Evolutionary conservation across 2,329 filamentous ascomycete genomes (phyloP).

Genomic region (Ramichloridium luteum): DNA sequence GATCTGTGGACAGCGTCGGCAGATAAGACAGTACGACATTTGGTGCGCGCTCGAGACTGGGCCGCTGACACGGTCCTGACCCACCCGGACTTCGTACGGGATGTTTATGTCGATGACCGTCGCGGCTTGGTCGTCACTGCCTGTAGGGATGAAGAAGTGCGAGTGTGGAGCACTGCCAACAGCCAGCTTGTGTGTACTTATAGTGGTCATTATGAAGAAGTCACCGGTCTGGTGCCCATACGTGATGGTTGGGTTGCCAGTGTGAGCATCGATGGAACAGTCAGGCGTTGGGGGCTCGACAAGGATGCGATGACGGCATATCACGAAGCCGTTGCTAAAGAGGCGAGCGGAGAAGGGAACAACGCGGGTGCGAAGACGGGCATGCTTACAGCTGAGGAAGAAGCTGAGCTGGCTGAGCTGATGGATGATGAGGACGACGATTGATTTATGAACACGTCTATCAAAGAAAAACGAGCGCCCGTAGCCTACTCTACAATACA

Average conservation of each 20-base stretch:
- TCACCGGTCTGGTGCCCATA: constrained; percentile 61
- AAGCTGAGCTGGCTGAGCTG: constrained; percentile 64
- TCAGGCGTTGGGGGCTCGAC: constrained; percentile 69
- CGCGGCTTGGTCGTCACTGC: constrained; percentile 75
- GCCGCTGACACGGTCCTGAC: constrained; percentile 56
- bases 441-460: neutral
- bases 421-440: neutral
- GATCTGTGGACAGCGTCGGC: constrained; percentile 90
- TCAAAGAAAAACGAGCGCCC: too few species aligned
- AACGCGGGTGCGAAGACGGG: constrained; percentile 32
- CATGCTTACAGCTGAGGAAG: constrained; percentile 74
- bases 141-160: constrained; percentile 81
- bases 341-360: constrained; percentile 33
- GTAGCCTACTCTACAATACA: too few species aligned
- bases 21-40: constrained; percentile 75
- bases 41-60: constrained; percentile 58
- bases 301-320: constrained; percentile 48
- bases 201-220: constrained; percentile 82
- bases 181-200: constrained; percentile 23
- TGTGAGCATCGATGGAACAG: constrained; percentile 78
- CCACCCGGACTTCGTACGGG: constrained; percentile 84
- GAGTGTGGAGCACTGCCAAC: constrained; percentile 60
- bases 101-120: constrained; percentile 53
- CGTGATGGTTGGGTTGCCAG: constrained; percentile 50
- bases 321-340: constrained; percentile 38